These are phyloP conservation scores for Pseudocercospora vitis DNA, from an alignment of 2,329 filamentous ascomycete genomes.

Conservation along the genomic window DNA sequence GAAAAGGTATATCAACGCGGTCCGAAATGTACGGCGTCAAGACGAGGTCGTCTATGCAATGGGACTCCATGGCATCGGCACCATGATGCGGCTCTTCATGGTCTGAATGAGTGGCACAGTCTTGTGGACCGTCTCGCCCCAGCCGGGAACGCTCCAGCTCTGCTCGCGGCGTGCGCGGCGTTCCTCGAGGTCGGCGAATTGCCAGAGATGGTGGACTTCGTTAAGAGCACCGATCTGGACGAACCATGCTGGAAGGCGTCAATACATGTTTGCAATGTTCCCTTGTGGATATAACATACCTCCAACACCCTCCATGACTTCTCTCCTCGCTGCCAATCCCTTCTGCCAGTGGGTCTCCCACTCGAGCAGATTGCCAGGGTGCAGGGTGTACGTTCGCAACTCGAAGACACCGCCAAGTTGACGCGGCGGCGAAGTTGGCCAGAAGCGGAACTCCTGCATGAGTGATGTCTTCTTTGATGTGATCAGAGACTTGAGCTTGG, in stretches of 20 bases:
- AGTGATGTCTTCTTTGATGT: conserved; percentile 81
- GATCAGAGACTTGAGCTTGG: conserved; percentile 81
- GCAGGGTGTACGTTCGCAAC: conserved; percentile 91
- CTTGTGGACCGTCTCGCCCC: conserved; percentile 77
- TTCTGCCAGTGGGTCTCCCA: conserved; percentile 99
- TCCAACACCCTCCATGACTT: conserved; percentile 85
- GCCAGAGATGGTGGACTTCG: conserved; percentile 97
- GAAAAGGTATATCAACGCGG: background rate
- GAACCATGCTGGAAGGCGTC: conserved; percentile 74
- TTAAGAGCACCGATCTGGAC: conserved; percentile 97
- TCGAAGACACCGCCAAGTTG: conserved; percentile 91
- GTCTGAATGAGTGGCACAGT: conserved; percentile 94
- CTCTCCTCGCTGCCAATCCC: conserved; percentile 82
- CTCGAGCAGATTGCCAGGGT: conserved; percentile 92
- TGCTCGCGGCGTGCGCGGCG: conserved; percentile 85
- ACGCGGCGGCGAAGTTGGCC: conserved; percentile 90
- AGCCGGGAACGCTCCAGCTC: conserved; percentile 93
- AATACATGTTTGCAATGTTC: conserved; percentile 9
- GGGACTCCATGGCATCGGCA: conserved; percentile 95
- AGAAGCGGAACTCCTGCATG: conserved; percentile 99
- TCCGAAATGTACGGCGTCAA: background rate
- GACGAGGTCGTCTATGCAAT: conserved; percentile 55
- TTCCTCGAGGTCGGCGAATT: conserved; percentile 96
- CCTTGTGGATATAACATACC: too few species aligned
- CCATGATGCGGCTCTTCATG: conserved; percentile 92